These are phyloP conservation scores for Vachellia collinsii DNA, from an alignment of 306 rosid genomes.

Conservation along the genomic window DNA sequence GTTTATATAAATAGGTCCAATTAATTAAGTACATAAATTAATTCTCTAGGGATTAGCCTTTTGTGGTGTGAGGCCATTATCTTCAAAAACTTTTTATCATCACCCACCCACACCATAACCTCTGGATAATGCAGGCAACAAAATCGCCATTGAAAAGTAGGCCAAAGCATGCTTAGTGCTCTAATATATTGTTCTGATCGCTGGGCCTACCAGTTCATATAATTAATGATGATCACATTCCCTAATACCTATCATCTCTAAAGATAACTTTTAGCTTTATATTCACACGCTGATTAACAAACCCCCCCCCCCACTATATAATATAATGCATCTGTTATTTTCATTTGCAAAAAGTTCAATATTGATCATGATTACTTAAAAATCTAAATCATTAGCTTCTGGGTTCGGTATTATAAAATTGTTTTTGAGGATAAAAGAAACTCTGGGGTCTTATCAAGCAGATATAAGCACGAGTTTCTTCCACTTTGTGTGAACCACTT, in stretches of 20 bases:
- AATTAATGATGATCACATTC: constrained; percentile 30
- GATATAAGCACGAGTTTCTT: constrained; percentile 21
- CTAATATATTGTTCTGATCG: constrained; percentile 38
- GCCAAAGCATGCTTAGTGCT: constrained; percentile 36
- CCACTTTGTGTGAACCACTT: constrained; percentile 20
- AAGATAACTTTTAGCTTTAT: constrained; percentile 16
- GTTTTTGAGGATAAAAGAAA: constrained; percentile 35
- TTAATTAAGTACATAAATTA: background rate
- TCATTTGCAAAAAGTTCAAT: constrained; percentile 25
- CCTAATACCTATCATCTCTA: constrained; percentile 15
- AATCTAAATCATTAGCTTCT: constrained; percentile 14
- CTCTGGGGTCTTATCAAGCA: constrained; percentile 37
- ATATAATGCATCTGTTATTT: background rate
- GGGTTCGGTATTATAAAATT: constrained; percentile 28
- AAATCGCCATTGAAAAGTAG: constrained; percentile 29
- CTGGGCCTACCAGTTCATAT: constrained; percentile 35
- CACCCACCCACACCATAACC: background rate
- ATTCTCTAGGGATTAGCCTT: background rate
- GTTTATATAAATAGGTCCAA: background rate
- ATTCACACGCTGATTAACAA: constrained; percentile 35
- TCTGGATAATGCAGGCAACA: constrained; percentile 38
- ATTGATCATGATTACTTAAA: constrained; percentile 5
- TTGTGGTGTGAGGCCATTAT: constrained; percentile 31
- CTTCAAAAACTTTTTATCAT: constrained; percentile 9
- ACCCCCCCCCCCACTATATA: constrained; percentile 35